phyloP scores from a whole-genome alignment of 2,329 filamentous ascomycete species.

The Penicillium glabrum region DNA sequence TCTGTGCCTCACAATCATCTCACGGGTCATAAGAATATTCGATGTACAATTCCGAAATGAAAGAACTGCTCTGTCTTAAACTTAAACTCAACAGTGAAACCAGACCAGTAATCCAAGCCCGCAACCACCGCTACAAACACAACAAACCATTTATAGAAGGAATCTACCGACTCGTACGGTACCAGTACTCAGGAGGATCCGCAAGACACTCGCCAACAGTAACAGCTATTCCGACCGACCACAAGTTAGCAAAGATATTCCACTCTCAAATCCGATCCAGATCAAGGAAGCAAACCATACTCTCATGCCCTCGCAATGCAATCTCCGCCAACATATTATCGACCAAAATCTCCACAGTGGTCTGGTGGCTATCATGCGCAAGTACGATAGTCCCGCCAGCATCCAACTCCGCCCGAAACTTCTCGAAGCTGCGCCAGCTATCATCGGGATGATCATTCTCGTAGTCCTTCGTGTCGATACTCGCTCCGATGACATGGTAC shows the following conservation, averaged over 20 bases:
- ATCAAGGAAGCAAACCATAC: constrained; percentile 20
- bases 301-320: constrained; percentile 40
- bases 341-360: constrained; percentile 35
- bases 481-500: constrained; percentile 47
- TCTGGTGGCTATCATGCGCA: constrained; percentile 15
- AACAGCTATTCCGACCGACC: constrained; percentile 36
- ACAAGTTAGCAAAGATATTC: neutral
- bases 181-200: constrained; percentile 55
- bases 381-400: constrained; percentile 35
- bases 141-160: neutral
- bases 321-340: constrained; percentile 39
- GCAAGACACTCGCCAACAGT: constrained; percentile 60
- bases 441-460: constrained; percentile 31
- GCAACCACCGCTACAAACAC: neutral
- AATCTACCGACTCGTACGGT: constrained; percentile 29
- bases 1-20: neutral
- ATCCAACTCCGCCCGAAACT: constrained; percentile 32
- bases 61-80: neutral
- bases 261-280: neutral
- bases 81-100: neutral
- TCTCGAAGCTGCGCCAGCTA: constrained; percentile 31
- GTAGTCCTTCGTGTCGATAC: constrained; percentile 48
- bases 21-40: neutral
- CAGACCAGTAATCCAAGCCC: neutral
- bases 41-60: neutral